Percentiles rank a stretch among this genome's conserved stretches.
Conservation (phyloP, 495 filamentous ascomycete species). For the Usnea hakonensis region DNA sequence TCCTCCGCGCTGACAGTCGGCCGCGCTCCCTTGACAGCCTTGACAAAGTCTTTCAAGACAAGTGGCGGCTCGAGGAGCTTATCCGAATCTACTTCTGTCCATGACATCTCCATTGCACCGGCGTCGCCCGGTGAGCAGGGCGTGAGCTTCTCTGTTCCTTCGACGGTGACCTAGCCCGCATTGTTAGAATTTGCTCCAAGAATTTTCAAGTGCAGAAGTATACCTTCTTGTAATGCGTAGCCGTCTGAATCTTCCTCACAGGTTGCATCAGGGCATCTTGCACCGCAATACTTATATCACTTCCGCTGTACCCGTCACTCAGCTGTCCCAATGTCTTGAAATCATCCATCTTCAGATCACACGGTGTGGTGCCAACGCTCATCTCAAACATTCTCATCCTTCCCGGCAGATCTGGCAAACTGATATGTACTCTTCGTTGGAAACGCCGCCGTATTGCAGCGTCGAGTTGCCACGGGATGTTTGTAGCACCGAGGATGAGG, state of each 20-base stretch:
- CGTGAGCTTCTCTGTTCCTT: conserved; percentile 70
- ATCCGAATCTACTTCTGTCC: conserved; percentile 79
- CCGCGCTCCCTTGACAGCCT: conserved; percentile 76
- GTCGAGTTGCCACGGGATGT: conserved; percentile 98
- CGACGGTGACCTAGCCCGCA: conserved; percentile 51
- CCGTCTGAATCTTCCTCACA: conserved; percentile 92
- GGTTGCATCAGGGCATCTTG: conserved; percentile 98
- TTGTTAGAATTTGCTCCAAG: background rate
- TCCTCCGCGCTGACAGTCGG: conserved; percentile 87
- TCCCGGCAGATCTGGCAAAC: conserved; percentile 77
- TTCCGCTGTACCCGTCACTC: conserved; percentile 89
- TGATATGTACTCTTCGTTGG: conserved; percentile 92
- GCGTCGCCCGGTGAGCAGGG: conserved; percentile 89
- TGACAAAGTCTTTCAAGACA: conserved; percentile 85
- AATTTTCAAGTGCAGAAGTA: background rate
- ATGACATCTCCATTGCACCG: conserved; percentile 84
- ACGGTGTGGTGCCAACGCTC: conserved; percentile 82
- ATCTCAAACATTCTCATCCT: conserved; percentile 97
- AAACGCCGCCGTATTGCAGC: conserved; percentile 96
- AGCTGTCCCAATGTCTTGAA: conserved; percentile 69
- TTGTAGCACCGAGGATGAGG: conserved; percentile 91
- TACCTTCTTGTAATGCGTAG: conserved; percentile 96
- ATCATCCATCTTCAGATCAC: conserved; percentile 70
- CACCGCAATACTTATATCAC: conserved; percentile 92
- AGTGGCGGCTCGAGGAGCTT: conserved; percentile 78